Evolutionary conservation across 225 moss, liverwort and hornwort species (phyloP), one percentile per base, ranked within the genome.

Genomic region (Anthoceros angustus): DNA sequence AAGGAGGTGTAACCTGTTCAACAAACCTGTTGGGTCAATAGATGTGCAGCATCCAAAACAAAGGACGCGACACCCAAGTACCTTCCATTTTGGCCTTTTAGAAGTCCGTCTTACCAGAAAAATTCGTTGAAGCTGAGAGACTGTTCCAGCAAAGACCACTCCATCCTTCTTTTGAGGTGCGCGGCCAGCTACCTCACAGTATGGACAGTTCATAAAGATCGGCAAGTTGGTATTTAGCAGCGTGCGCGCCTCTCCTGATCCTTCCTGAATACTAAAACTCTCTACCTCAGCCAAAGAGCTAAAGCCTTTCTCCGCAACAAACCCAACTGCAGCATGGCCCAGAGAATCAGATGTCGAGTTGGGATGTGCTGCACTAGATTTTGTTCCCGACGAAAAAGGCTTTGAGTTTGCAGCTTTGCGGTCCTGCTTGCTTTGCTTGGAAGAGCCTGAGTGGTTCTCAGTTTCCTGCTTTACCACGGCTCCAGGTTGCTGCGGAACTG

Each of bases 111-210:
- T 42, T 85, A 93, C 93, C 89, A 98, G 42, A 75, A 89, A 98
- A 21, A 98, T 85, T 66, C 98, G 87, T 65, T 98, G 98, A 66
- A 98, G 98, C 75, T 98, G 98, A 5, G 98, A 92, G 32, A 92
- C 77, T 70, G 79, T 89, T 67, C 86, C 86, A 61, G 88, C 98
- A 72, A 83, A 82, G 10, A 74, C 70, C 60, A 72, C 64, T 62
- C 76, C 85, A 67, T 84, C 80, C 39, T 66, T 81, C 60, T 66
- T 84, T 62, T 84, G 76, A 25, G 75, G 75, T 65, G 73, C 74
- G 48, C 80, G 78, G 62, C 77, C 77, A 66, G 83, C 82, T 21
- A 75, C 75, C 74, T 87, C 81, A 79, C 98, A 98, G 64, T 87
- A 75, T 74, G 98, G 98, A 74, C 98, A 98, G 42, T 82, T 80